phyloP scores from a whole-genome alignment of 179 eudicot genomes.

The Silene noctiflora region DNA sequence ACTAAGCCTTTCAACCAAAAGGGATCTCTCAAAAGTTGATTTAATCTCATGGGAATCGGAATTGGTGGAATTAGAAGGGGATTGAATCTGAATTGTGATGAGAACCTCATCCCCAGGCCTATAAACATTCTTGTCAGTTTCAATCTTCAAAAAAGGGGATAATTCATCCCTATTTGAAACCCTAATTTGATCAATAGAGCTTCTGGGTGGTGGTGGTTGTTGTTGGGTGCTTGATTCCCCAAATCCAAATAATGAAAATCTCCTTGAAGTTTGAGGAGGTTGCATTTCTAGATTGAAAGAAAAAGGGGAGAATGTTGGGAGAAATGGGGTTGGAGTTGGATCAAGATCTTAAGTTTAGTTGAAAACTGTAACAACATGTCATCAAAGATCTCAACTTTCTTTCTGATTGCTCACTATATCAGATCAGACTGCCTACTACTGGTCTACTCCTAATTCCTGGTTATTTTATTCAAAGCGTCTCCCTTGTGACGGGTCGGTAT shows the following conservation, averaged over 20 bases:
- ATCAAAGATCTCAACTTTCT: neutral
- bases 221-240: slow-evolving; percentile 32
- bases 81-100: slow-evolving; percentile 55
- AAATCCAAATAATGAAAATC: slow-evolving; percentile 40
- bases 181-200: slow-evolving; percentile 16
- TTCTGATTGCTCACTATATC: no score
- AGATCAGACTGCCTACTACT: no score
- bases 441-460: no score
- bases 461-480: no score
- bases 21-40: slow-evolving; percentile 32
- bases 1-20: slow-evolving; percentile 59
- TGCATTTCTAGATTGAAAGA: slow-evolving; percentile 16
- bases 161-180: slow-evolving; percentile 22
- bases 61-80: slow-evolving; percentile 26
- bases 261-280: slow-evolving; percentile 17
- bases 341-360: slow-evolving; percentile 4
- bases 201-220: slow-evolving; percentile 11
- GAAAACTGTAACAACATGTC: neutral
- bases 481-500: no score
- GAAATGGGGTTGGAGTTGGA: neutral
- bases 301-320: neutral
- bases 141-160: slow-evolving; percentile 42
- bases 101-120: slow-evolving; percentile 78
- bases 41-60: slow-evolving; percentile 25
- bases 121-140: slow-evolving; percentile 65